phyloP scores from a whole-genome alignment of 371 early-diverging fungal species.

The Batrachochytrium dendrobatidis region DNA sequence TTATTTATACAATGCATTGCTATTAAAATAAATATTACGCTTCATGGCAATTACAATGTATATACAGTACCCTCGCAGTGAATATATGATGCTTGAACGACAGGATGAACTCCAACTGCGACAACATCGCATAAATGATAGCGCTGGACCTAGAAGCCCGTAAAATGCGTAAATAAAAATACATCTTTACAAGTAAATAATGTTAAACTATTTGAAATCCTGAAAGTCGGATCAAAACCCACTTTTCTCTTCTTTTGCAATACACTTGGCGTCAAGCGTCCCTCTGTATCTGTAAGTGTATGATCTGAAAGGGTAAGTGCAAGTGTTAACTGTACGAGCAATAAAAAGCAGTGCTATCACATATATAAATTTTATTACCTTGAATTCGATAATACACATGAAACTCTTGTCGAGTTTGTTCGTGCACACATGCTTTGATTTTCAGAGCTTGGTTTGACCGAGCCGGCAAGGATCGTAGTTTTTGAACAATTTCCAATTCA shows the following conservation, averaged over 20 bases:
- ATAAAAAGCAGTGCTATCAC: no score
- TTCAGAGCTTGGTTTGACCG: constrained; percentile 33
- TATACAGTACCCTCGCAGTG: constrained; percentile 29
- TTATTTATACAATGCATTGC: neutral
- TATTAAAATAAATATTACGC: neutral
- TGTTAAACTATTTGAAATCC: no score
- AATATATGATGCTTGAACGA: constrained; percentile 31
- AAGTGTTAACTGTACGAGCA: no score
- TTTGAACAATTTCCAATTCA: constrained; percentile 27
- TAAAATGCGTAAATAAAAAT: no score
- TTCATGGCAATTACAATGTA: neutral
- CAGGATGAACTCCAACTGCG: constrained; percentile 34
- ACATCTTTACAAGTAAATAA: no score
- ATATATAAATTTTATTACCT: constrained; percentile 2
- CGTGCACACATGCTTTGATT: constrained; percentile 28
- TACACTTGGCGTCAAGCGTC: no score
- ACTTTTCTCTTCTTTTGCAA: no score
- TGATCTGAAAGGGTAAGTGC: no score
- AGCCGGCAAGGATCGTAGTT: constrained; percentile 23
- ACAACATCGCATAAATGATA: constrained; percentile 24
- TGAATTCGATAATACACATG: constrained; percentile 25
- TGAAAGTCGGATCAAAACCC: no score
- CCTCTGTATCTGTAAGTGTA: no score
- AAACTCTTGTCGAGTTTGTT: constrained; percentile 20
- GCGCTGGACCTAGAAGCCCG: neutral